Conservation (phyloP, 2,329 filamentous ascomycete genomes). For the Penicillium sp. region DNA sequence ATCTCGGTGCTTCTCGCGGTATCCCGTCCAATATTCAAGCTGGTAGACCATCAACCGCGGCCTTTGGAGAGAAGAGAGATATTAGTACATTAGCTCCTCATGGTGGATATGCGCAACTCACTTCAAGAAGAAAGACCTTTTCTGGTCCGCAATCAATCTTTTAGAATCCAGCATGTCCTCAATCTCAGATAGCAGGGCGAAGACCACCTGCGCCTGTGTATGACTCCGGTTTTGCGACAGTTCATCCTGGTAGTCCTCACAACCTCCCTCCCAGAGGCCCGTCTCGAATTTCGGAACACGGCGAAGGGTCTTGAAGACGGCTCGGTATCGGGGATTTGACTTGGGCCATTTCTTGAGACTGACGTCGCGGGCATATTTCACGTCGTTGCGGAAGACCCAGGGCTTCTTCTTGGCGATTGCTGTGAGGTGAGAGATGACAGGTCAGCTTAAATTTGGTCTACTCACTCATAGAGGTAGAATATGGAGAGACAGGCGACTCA, state of each 20-base stretch:
- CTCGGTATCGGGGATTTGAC: slow-evolving; percentile 32
- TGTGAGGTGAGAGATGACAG: slow-evolving; percentile 9
- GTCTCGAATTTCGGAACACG: slow-evolving; percentile 30
- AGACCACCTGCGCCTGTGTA: slow-evolving; percentile 32
- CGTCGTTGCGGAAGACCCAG: slow-evolving; percentile 33
- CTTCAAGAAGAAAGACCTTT: slow-evolving; percentile 28
- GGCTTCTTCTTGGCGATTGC: slow-evolving; percentile 25
- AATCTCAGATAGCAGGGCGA: slow-evolving; percentile 36
- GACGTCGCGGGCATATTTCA: slow-evolving; percentile 26
- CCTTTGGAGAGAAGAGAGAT: slow-evolving; percentile 19
- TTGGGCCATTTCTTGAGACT: slow-evolving; percentile 32
- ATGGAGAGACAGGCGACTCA: slow-evolving; percentile 15
- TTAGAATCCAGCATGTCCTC: slow-evolving; percentile 24
- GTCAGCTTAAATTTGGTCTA: background rate
- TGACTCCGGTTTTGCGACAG: slow-evolving; percentile 17
- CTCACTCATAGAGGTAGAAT: background rate
- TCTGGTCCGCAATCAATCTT: slow-evolving; percentile 15
- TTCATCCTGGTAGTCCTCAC: slow-evolving; percentile 4
- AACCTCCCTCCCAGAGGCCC: slow-evolving; percentile 28
- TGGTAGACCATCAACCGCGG: slow-evolving; percentile 18
- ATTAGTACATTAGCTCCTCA: background rate
- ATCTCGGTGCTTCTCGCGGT: slow-evolving; percentile 32
- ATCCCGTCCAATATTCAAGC: slow-evolving; percentile 38
- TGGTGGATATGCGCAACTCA: slow-evolving; percentile 12
- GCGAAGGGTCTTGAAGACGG: slow-evolving; percentile 33